Percentiles rank a stretch among this genome's conserved stretches.
phyloP scores from a whole-genome alignment of 164 flowering plant genomes.

The Vitis riparia region DNA sequence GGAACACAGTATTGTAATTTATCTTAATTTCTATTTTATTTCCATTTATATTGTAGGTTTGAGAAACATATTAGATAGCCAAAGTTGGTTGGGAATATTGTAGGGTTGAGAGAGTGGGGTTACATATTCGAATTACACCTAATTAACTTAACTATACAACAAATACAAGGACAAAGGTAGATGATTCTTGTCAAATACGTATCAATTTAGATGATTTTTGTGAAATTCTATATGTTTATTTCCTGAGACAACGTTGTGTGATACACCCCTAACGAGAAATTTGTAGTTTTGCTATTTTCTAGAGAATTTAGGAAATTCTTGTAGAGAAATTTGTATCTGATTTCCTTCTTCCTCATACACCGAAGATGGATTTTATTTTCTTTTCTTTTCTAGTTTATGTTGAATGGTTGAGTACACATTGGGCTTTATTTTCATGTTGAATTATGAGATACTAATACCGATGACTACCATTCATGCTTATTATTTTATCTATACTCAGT shows the following conservation, averaged over 20 bases:
- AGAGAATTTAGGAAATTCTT: neutral
- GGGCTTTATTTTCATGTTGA: too few relatives aligned
- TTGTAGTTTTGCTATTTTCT: too few relatives aligned
- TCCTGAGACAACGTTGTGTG: neutral
- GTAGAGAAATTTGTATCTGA: neutral
- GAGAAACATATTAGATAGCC: too few relatives aligned
- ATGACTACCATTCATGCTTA: too few relatives aligned
- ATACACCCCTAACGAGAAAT: too few relatives aligned
- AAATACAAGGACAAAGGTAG: constrained; percentile 77
- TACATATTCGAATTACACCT: constrained; percentile 67
- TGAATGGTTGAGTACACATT: too few relatives aligned
- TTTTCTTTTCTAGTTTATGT: too few relatives aligned
- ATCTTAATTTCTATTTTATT: too few relatives aligned
- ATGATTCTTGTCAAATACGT: neutral
- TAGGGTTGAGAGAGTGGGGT: constrained; percentile 51
- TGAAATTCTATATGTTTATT: neutral
- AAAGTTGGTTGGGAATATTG: too few relatives aligned
- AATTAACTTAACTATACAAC: constrained; percentile 68
- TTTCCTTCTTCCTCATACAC: neutral
- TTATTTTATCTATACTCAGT: too few relatives aligned
- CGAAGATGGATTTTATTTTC: neutral
- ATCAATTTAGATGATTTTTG: neutral
- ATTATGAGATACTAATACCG: neutral
- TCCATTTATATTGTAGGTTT: too few relatives aligned
- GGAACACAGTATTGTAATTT: too few relatives aligned